Evolutionary conservation across 2,329 filamentous ascomycete genomes (phyloP).

Genomic region (Aspergillus chevalieri): DNA sequence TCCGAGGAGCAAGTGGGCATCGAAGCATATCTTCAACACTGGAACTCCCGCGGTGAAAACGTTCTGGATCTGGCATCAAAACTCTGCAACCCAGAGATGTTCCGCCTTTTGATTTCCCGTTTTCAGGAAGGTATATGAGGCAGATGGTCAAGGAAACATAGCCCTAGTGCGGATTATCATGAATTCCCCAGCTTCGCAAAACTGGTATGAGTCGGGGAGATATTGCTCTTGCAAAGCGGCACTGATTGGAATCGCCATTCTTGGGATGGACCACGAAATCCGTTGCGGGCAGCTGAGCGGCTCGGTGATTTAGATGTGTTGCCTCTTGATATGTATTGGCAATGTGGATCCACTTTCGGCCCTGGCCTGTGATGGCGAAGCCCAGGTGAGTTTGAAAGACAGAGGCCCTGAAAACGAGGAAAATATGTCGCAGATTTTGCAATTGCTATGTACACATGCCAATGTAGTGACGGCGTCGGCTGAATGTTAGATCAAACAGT

Average conservation of each 20-base stretch:
- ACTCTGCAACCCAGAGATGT: conserved; percentile 12
- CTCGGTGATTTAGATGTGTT: conserved; percentile 9
- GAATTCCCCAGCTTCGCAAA: conserved; percentile 1
- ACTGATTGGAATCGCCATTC: not conserved
- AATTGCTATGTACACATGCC: too few species aligned
- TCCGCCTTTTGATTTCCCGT: conserved; percentile 5
- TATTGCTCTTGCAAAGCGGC: conserved; percentile 3
- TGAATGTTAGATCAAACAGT: too few species aligned
- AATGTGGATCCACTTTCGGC: conserved; percentile 4
- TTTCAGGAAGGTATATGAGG: conserved; percentile 7
- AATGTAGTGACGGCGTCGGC: too few species aligned
- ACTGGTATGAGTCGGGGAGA: conserved; percentile 4
- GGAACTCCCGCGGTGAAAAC: conserved; percentile 9
- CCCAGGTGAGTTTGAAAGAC: not conserved
- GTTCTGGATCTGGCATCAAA: conserved; percentile 10
- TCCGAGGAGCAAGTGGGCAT: conserved; percentile 20
- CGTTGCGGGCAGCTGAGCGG: conserved; percentile 5
- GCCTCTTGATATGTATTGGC: conserved; percentile 4
- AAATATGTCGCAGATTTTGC: too few species aligned
- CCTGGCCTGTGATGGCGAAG: conserved; percentile 4
- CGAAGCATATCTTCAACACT: conserved; percentile 9
- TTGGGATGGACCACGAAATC: not conserved
- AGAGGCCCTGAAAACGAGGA: too few species aligned
- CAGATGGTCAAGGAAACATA: conserved; percentile 5
- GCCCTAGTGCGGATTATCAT: conserved; percentile 4